A percentile compares a stretch with the other conserved stretches of the same genome.
phyloP scores from a whole-genome alignment of 2,329 filamentous ascomycete species.

The Neoarthrinium moseri region DNA sequence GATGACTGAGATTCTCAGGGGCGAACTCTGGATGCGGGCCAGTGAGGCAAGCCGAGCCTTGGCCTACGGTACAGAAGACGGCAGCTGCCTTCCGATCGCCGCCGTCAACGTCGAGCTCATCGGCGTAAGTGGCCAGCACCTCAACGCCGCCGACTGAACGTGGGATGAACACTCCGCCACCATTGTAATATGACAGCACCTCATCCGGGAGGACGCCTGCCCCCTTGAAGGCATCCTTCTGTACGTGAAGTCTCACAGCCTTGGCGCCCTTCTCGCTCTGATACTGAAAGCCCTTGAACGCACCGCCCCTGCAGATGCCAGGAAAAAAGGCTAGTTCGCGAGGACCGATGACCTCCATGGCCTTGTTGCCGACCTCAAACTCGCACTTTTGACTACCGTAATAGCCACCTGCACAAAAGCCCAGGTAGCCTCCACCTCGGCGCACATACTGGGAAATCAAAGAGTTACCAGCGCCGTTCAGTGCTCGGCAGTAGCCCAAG shows the following conservation, averaged over 20 bases:
- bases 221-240: conserved; percentile 54
- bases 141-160: conserved; percentile 67
- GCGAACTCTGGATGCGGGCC: conserved; percentile 96
- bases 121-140: conserved; percentile 77
- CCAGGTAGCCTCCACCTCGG: conserved; percentile 80
- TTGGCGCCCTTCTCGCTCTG: conserved; percentile 81
- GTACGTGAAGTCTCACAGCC: conserved; percentile 66
- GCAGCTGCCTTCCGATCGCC: conserved; percentile 75
- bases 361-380: conserved; percentile 82
- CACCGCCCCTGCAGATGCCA: conserved; percentile 79
- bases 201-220: conserved; percentile 52
- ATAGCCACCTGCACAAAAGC: conserved; percentile 93
- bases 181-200: conserved; percentile 87
- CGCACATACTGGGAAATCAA: conserved; percentile 84
- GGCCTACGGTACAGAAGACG: conserved; percentile 78
- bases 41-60: conserved; percentile 76
- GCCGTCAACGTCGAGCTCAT: conserved; percentile 72
- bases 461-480: conserved; percentile 87
- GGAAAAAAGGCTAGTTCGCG: conserved; percentile 89
- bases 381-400: conserved; percentile 82
- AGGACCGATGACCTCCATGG: conserved; percentile 80
- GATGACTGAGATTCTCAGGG: conserved; percentile 70
- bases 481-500: conserved; percentile 79
- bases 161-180: conserved; percentile 89
- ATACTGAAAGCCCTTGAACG: conserved; percentile 89